Evolutionary conservation across 495 filamentous ascomycete genomes (phyloP).

Genomic region (Penicillium maclennaniae): DNA sequence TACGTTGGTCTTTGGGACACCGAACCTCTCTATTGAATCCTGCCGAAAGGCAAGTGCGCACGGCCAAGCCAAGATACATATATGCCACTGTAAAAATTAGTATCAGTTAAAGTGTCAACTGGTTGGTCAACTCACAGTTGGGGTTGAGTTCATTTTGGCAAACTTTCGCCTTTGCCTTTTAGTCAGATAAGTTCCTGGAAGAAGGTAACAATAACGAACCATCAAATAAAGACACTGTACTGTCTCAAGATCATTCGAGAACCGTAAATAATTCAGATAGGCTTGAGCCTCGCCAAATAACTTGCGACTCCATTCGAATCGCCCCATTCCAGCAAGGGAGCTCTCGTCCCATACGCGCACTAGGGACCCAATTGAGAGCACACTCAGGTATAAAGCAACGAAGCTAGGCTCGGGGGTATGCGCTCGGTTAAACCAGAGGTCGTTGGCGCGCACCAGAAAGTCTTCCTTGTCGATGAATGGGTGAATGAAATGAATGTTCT

Average conservation of each 20-base stretch:
- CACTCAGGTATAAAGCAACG: constrained; percentile 38
- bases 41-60: constrained; percentile 40
- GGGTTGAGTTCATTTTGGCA: constrained; percentile 44
- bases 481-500: constrained; percentile 42
- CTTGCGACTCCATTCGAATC: constrained; percentile 44
- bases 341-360: constrained; percentile 40
- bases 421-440: constrained; percentile 34
- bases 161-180: constrained; percentile 32
- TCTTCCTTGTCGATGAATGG: constrained; percentile 42
- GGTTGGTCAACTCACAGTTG: constrained; percentile 24
- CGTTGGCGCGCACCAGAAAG: constrained; percentile 33
- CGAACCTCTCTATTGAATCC: constrained; percentile 39
- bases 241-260: constrained; percentile 40
- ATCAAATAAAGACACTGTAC: constrained; percentile 42
- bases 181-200: neutral
- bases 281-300: constrained; percentile 40
- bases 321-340: constrained; percentile 30
- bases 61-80: constrained; percentile 41
- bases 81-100: constrained; percentile 33
- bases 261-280: constrained; percentile 33
- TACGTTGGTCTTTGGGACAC: constrained; percentile 30
- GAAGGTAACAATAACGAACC: constrained; percentile 16
- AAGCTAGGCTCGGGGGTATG: constrained; percentile 35
- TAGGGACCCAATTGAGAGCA: constrained; percentile 37
- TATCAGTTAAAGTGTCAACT: neutral